Evolutionary conservation across 1,284 basidiomycete species (phyloP).

Genomic region (Tilletia caries): DNA sequence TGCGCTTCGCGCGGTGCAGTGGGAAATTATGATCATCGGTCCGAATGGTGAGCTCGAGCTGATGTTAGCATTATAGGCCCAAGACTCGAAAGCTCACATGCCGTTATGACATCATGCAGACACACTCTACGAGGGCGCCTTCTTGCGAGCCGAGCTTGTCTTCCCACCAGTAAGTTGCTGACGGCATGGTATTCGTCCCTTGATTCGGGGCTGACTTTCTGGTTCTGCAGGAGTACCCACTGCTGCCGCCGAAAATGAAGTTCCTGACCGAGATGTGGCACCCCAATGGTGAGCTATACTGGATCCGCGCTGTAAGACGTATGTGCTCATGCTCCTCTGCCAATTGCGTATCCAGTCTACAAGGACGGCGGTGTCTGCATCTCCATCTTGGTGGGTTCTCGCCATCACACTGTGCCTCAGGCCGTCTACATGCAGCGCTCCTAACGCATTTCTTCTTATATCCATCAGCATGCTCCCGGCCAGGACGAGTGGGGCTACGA

Average conservation of each 20-base stretch:
- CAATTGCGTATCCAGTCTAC: constrained; percentile 65
- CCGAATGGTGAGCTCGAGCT: constrained; percentile 33
- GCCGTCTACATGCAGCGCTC: too few relatives aligned
- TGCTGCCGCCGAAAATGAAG: constrained; percentile 89
- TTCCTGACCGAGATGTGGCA: constrained; percentile 98
- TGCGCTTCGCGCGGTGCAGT: constrained; percentile 19
- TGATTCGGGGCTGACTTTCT: background rate
- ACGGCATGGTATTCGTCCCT: too few relatives aligned
- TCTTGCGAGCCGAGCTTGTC: constrained; percentile 49
- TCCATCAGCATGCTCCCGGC: constrained; percentile 79
- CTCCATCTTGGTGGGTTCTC: constrained; percentile 73
- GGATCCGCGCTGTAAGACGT: background rate
- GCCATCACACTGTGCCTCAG: background rate
- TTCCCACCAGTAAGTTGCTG: constrained; percentile 36
- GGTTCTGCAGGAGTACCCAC: constrained; percentile 64
- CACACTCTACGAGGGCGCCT: constrained; percentile 53
- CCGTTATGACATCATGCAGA: constrained; percentile 22
- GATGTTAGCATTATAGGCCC: too few relatives aligned
- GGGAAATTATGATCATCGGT: constrained; percentile 55
- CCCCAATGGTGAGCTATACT: constrained; percentile 71
- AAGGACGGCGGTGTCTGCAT: constrained; percentile 85
- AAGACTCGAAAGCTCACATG: background rate
- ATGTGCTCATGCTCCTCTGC: background rate
- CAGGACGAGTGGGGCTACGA: constrained; percentile 98
- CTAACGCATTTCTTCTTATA: background rate